Evolutionary conservation across 2,329 filamentous ascomycete genomes (phyloP), one percentile per base, ranked within the genome.

Genomic region (Colletotrichum sp.): DNA sequence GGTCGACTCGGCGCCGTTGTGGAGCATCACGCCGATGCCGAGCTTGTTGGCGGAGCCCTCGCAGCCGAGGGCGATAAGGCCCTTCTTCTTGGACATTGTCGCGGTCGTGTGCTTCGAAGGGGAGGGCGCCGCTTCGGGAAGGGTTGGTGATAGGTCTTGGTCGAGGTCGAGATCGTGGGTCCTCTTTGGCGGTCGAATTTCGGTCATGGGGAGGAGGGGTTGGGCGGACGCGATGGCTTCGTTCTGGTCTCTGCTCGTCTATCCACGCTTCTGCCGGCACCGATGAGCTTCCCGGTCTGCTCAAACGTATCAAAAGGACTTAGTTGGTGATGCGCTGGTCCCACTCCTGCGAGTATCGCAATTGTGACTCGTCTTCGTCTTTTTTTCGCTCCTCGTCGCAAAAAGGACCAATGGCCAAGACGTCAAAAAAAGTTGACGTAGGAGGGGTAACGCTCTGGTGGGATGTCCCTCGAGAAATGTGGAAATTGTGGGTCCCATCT

Each of bases 41-140:
- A 99, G 92, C 86, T 99, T 99, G 89, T 99, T 99, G 85, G 97
- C 97, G 73, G 95, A 98, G 84, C 97, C 96, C 88, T 99, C 97
- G 83, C 89, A 90, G 78, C 90, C 90, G 77, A 92, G 85, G 79
- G 90, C 89, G 77, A 91, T 88, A 81, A 68, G 71, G 56, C 89
- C 86, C 79, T 76, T 81, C 75, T 81, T 85, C 81, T 78, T 81
- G 72, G 32, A 72, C 78, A 82, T 81, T 63, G 79, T 80, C 28
- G 69, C 32, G 5, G 75, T 67, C 7, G 74, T 74, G 56, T 69
- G 71, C 63, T 77, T 77, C 38, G 68, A 70, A 56, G 67, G 74
- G 28, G 72, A 74, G n/a, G 59, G 32, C 6, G 55, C 70, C 14
- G 28, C 32, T 48, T 34, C 30, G 18, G 43, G 24, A 32, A 21